Evolutionary conservation across 352 stramenopile genomes (phyloP).

Genomic region (Pythium angustatum): DNA sequence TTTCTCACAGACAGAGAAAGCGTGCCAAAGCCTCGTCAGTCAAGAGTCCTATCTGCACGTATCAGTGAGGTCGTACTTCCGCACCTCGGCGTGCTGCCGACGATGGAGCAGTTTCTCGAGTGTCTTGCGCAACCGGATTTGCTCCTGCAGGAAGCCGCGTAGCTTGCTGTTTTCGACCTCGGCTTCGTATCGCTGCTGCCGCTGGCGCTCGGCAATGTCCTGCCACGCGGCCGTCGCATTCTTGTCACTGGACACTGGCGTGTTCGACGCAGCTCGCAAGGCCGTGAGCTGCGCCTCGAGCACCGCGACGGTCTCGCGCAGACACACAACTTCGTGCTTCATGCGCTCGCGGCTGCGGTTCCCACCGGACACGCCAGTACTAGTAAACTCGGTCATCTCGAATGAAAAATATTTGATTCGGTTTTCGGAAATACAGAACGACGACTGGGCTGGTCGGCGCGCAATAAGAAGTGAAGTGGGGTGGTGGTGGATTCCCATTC

Average conservation of each 20-base stretch:
- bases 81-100: slow-evolving; percentile 12
- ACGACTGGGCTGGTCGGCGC: too few species aligned
- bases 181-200: slow-evolving; percentile 16
- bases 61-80: too few species aligned
- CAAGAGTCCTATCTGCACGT: too few species aligned
- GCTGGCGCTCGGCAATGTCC: slow-evolving; percentile 20
- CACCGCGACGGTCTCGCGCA: slow-evolving; percentile 27
- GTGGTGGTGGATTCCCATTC: too few species aligned
- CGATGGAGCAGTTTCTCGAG: slow-evolving; percentile 19
- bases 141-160: slow-evolving; percentile 40
- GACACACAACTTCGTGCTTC: slow-evolving; percentile 25
- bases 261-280: too few species aligned
- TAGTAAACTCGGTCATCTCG: neutral
- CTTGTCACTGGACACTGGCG: neutral
- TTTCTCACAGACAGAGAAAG: too few species aligned
- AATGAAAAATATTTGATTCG: neutral
- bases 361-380: neutral
- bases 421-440: neutral
- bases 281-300: slow-evolving; percentile 27
- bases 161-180: slow-evolving; percentile 48
- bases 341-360: slow-evolving; percentile 30
- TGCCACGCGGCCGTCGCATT: slow-evolving; percentile 9
- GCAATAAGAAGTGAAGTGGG: too few species aligned
- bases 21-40: too few species aligned
- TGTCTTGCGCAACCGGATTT: slow-evolving; percentile 18